These are phyloP conservation scores for Cruciata laevipes DNA, from an alignment of 257 asterid genomes.

Conservation along the genomic window DNA sequence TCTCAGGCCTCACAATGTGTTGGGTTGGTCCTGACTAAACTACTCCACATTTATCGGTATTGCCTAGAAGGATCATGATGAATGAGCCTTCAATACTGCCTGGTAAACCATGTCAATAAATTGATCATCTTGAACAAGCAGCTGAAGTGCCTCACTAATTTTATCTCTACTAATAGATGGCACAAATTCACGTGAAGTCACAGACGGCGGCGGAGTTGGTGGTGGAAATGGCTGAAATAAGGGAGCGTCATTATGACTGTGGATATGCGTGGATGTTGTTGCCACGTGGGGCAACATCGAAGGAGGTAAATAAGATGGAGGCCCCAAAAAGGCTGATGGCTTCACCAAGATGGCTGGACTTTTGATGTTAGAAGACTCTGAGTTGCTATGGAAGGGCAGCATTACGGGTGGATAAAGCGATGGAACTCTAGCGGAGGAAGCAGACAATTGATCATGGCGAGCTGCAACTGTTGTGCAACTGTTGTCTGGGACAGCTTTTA, in stretches of 20 bases:
- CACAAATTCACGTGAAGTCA: slow-evolving; percentile 59
- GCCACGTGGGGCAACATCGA: slow-evolving; percentile 51
- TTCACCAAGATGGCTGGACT: slow-evolving; percentile 61
- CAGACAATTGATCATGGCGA: slow-evolving; percentile 44
- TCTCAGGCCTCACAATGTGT: no score
- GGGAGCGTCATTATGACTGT: slow-evolving; percentile 79
- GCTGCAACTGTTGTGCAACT: slow-evolving; percentile 38
- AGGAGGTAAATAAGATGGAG: slow-evolving; percentile 59
- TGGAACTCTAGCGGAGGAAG: slow-evolving; percentile 43
- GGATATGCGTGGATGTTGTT: slow-evolving; percentile 36
- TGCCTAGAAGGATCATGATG: no score
- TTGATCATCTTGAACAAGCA: slow-evolving; percentile 82
- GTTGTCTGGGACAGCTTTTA: no score
- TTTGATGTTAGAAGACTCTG: slow-evolving; percentile 39
- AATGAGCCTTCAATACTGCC: slow-evolving; percentile 66
- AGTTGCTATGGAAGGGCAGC: slow-evolving; percentile 50
- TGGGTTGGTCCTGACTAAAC: no score
- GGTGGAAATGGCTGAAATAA: slow-evolving; percentile 98
- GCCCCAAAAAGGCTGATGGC: slow-evolving; percentile 77
- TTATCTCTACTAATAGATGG: slow-evolving; percentile 61
- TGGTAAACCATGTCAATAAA: slow-evolving; percentile 75
- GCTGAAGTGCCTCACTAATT: slow-evolving; percentile 71
- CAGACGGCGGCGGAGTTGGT: slow-evolving; percentile 87
- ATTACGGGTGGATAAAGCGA: slow-evolving; percentile 39
- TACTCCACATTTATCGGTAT: no score